Percentiles rank a stretch among this genome's conserved stretches.
Conservation (phyloP, 2,329 filamentous ascomycete species). For the Exophiala sp. region DNA sequence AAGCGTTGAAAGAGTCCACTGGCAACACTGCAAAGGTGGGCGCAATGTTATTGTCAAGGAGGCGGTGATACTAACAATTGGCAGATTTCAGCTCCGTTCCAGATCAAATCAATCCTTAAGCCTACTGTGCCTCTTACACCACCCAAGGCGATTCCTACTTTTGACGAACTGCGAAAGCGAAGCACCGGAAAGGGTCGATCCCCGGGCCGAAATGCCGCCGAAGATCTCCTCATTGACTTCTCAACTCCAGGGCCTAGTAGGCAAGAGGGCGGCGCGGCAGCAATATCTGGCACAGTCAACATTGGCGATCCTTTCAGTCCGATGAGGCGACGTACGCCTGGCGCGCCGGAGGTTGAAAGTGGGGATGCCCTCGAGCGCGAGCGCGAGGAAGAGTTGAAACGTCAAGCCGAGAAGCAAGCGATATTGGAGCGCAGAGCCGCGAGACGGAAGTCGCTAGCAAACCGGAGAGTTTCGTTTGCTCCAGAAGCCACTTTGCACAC, state of each 20-base stretch:
- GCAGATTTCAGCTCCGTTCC: conserved; percentile 38
- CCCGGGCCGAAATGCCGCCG: conserved; percentile 23
- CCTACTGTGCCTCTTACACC: conserved; percentile 62
- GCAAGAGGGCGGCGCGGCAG: conserved; percentile 36
- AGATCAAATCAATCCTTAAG: conserved; percentile 69
- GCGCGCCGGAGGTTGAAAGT: conserved; percentile 1
- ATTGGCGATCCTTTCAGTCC: conserved; percentile 29
- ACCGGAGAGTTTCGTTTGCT: conserved; percentile 90
- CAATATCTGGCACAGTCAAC: conserved; percentile 49
- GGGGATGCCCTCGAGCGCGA: conserved; percentile 51
- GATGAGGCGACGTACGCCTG: conserved; percentile 14
- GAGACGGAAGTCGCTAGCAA: conserved; percentile 84
- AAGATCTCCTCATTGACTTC: conserved; percentile 40
- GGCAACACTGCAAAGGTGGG: conserved; percentile 76
- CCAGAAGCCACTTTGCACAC: conserved; percentile 96
- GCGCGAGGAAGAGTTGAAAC: conserved; percentile 60
- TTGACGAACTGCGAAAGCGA: conserved; percentile 46
- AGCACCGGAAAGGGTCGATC: conserved; percentile 34
- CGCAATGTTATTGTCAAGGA: conserved; percentile 13
- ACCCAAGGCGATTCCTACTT: conserved; percentile 60
- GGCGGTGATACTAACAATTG: conserved; percentile 24
- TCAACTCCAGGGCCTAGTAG: conserved; percentile 36
- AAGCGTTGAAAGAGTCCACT: conserved; percentile 67
- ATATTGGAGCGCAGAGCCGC: conserved; percentile 72
- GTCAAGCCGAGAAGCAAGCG: conserved; percentile 53